Evolutionary conservation across 108 stramenopile species (phyloP), one percentile per base, ranked within the genome.

Genomic region (Skeletonema marinoi): DNA sequence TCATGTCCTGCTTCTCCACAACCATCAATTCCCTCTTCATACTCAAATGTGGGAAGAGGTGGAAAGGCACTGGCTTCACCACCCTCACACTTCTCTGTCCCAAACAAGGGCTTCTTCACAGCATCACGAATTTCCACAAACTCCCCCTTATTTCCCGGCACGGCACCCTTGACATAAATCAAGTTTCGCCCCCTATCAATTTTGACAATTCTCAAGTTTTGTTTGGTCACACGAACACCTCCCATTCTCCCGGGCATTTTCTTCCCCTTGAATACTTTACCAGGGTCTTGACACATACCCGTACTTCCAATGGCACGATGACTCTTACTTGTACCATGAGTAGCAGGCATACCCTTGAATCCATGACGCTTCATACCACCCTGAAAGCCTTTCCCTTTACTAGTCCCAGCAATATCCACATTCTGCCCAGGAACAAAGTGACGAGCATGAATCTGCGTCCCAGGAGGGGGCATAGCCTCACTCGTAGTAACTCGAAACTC

Each of bases 171-270:
- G 1, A 99, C 87, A 76, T 89, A 99, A 19, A 99, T 68, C 12
- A 99, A 82, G 72, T 98, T 86, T 4, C 97, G 87, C 21, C 92
- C 92, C 61, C 96, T 77, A 80, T 99, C 99, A 74, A 99, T 86
- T 70, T 96, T 96, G 65, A 98, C 80, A 64, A 99, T 87, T 16
- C 86, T 68, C 41, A 98, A 74, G 66, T 96, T 98, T 71, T 98
- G 96, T 8, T 90, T 87, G 8, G 99, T 98, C 3, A 89, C 88
- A 6, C 88, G 77, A 10, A 93, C 88, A 19, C 70, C 74, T 8
- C 99, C 99, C 98, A 98, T 98, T 9, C 94, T 88, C 8, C 99
- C 99, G 3, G 99, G 88, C 99, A 99, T 99, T 76, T 99, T 99
- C 90, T 98, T 98, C 16, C 95, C 98, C 85, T 99, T 99, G 77